These are phyloP conservation scores for Eucalyptus sp. DNA, from an alignment of 345 rosid species.

Conservation along the genomic window DNA sequence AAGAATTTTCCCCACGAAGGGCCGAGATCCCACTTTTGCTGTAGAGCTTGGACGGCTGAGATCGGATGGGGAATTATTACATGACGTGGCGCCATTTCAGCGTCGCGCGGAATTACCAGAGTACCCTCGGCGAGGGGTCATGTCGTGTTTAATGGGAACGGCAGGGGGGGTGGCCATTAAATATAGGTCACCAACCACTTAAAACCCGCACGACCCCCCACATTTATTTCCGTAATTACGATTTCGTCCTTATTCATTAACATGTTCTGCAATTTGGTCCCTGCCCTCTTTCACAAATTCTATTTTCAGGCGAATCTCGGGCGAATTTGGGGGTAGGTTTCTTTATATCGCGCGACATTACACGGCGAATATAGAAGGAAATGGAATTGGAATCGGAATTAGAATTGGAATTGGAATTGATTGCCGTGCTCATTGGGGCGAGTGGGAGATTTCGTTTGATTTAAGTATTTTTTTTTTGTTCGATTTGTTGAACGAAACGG, in stretches of 20 bases:
- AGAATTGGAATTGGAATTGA: background rate
- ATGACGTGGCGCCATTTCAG: background rate
- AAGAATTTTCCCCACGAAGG: background rate
- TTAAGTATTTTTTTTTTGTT: background rate
- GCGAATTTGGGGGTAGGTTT: background rate
- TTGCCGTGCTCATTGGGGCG: rapidly evolving
- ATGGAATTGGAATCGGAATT: background rate
- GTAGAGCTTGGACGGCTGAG: background rate
- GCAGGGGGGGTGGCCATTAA: background rate
- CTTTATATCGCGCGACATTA: background rate
- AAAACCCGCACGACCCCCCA: background rate
- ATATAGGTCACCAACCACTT: background rate
- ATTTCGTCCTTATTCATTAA: background rate
- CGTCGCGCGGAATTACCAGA: background rate
- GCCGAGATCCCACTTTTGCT: background rate
- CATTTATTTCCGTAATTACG: background rate
- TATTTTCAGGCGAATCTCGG: background rate
- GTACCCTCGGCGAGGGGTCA: background rate
- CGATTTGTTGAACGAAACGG: background rate
- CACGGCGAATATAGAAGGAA: background rate
- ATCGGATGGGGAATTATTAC: background rate
- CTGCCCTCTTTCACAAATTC: background rate
- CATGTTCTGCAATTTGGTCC: background rate
- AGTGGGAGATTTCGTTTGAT: rapidly evolving
- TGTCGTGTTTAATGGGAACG: background rate